Evolutionary conservation across 441 rosid species (phyloP), one percentile per base, ranked within the genome.

Genomic region (Pelargonium cotyledonis): DNA sequence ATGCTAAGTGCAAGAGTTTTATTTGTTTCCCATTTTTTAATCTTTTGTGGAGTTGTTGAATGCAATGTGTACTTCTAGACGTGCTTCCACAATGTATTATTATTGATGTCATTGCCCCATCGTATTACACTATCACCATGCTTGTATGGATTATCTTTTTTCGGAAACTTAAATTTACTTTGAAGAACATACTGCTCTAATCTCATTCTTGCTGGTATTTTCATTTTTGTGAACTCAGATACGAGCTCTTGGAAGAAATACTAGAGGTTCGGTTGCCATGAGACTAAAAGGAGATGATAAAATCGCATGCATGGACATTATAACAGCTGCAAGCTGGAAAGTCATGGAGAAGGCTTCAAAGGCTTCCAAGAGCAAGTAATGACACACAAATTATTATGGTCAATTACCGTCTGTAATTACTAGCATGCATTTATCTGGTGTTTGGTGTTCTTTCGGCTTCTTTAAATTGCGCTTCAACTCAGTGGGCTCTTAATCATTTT

Each of bases 241-340:
- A 70, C 92, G 99, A 77, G 82, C 97, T 40, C 85, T 84, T 58
- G 77, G 94, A 77, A 86, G 99, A 80, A 91, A 88, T 72, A 91
- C 95, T 9, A 85, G 95, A 80, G 99, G 97, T 75, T 81, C 84
- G 68, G 80, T 89, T 74, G 95, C 99, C 73, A 91, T 94, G 99
- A 88, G 87, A 74, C 84, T 94, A 41, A 94, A 70, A 79, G 76
- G 70, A 38, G 95, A 80, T 47, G 96, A 89, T 77, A 94, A 83
- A 86, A 88, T 94, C 86, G 99, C 97, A 26, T 83, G 99, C 74
- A 83, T 91, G 85, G 97, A 94, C 83, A 87, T 94, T 51, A 89
- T 89, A 68, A 92, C 96, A 2, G 82, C 88, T 40, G 65, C 85
- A 77, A 69, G 84, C 75, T 70, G 78, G 73, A 83, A 85, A 79